Percentiles rank a stretch among this genome's conserved stretches.
phyloP scores from a whole-genome alignment of 192 early-diverging fungal species.

The Mortierella claussenii region DNA sequence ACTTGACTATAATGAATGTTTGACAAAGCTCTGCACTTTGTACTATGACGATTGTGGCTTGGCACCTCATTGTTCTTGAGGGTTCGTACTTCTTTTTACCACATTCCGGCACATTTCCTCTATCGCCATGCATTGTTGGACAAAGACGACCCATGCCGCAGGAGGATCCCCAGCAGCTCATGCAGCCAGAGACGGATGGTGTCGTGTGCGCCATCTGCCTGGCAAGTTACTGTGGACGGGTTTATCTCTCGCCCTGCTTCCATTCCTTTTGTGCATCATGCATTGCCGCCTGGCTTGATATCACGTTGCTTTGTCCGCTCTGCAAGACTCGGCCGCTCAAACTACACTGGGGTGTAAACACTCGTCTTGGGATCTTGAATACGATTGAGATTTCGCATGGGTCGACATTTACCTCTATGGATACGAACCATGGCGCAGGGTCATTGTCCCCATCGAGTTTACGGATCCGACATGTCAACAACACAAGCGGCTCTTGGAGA shows the following conservation, averaged over 20 bases:
- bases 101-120: too few species aligned
- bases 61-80: too few species aligned
- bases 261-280: constrained; percentile 43
- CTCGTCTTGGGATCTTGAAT: constrained; percentile 18
- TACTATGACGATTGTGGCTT: too few species aligned
- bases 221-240: constrained; percentile 7
- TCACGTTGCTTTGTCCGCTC: constrained; percentile 19
- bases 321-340: constrained; percentile 24
- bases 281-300: constrained; percentile 30
- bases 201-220: constrained; percentile 35
- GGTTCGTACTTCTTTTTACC: too few species aligned
- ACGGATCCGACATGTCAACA: neutral
- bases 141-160: too few species aligned
- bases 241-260: constrained; percentile 37
- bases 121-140: too few species aligned
- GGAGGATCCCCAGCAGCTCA: too few species aligned
- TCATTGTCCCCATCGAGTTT: neutral
- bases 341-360: constrained; percentile 30
- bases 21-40: too few species aligned
- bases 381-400: constrained; percentile 27
- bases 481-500: neutral
- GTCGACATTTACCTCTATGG: too few species aligned
- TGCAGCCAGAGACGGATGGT: neutral
- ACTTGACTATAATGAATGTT: too few species aligned
- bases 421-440: too few species aligned